Percentiles rank a stretch among this genome's conserved stretches.
phyloP scores from a whole-genome alignment of 371 early-diverging fungal genomes.

The Haplosporangium sp. region DNA sequence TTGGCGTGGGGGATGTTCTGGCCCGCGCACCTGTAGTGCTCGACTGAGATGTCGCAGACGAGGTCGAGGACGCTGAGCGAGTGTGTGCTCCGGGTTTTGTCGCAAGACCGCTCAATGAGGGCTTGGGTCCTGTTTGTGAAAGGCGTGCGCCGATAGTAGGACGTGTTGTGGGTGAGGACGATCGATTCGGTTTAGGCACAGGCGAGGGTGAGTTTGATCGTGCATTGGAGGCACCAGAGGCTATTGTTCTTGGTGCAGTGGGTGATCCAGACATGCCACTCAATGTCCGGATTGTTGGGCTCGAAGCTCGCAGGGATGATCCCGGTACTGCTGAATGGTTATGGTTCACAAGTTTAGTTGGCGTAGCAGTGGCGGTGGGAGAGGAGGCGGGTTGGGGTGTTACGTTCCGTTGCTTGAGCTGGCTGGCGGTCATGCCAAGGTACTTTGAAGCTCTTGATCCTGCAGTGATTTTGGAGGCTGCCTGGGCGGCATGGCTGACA shows the following conservation, averaged over 20 bases:
- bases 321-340: conserved; percentile 11
- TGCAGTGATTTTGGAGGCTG: conserved; percentile 60
- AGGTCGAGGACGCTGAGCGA: conserved; percentile 44
- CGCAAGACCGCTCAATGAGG: conserved; percentile 14
- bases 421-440: conserved; percentile 68
- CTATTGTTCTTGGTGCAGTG: conserved; percentile 27
- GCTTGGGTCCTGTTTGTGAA: conserved; percentile 28
- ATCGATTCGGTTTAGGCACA: conserved; percentile 27
- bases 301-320: conserved; percentile 19
- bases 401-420: conserved; percentile 62
- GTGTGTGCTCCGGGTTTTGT: conserved; percentile 32
- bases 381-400: conserved; percentile 23
- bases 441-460: conserved; percentile 72
- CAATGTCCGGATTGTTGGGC: conserved; percentile 43
- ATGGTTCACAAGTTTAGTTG: conserved; percentile 9
- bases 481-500: conserved; percentile 54
- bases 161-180: conserved; percentile 44
- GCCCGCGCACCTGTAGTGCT: conserved; percentile 32
- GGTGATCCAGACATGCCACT: conserved; percentile 42
- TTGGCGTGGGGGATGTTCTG: conserved; percentile 46
- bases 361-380: not conserved
- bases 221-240: conserved; percentile 10
- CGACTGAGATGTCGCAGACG: conserved; percentile 43
- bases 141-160: conserved; percentile 14
- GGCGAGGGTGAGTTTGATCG: conserved; percentile 50